Conservation (phyloP, 805 yeast genomes). For the Candida ascalaphidarum region DNA sequence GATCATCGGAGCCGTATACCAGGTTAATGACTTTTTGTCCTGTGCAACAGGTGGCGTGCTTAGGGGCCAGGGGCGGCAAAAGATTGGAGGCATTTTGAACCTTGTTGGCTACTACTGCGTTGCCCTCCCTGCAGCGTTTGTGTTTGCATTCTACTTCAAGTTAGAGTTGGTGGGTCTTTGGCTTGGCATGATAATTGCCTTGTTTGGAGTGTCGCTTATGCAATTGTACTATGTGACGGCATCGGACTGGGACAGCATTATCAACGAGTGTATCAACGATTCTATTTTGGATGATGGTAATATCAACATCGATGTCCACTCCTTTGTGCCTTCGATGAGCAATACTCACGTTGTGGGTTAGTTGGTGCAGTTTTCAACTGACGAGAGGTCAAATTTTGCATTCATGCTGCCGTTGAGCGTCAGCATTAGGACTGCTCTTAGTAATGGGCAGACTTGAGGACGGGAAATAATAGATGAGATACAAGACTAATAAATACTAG, state of each 20-base stretch:
- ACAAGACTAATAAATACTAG: too few species aligned
- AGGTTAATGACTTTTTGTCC: conserved; percentile 41
- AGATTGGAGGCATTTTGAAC: conserved; percentile 46
- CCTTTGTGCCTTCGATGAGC: conserved; percentile 22
- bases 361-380: too few species aligned
- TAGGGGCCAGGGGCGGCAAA: conserved; percentile 52
- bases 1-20: conserved; percentile 42
- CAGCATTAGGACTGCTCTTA: too few species aligned
- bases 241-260: conserved; percentile 36
- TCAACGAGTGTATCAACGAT: conserved; percentile 32
- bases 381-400: too few species aligned
- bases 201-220: conserved; percentile 28
- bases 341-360: conserved; percentile 7
- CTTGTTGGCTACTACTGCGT: conserved; percentile 38
- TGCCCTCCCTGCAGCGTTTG: conserved; percentile 40
- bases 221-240: conserved; percentile 33
- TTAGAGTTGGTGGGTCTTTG: conserved; percentile 39
- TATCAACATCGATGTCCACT: conserved; percentile 19
- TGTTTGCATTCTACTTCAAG: conserved; percentile 33
- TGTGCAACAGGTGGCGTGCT: conserved; percentile 46
- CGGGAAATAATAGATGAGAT: too few species aligned
- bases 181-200: conserved; percentile 35
- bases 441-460: too few species aligned
- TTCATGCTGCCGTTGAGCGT: too few species aligned
- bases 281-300: conserved; percentile 31